These are phyloP conservation scores for Xylariaceae sp. DNA, from an alignment of 2,329 filamentous ascomycete species.

Conservation along the genomic window DNA sequence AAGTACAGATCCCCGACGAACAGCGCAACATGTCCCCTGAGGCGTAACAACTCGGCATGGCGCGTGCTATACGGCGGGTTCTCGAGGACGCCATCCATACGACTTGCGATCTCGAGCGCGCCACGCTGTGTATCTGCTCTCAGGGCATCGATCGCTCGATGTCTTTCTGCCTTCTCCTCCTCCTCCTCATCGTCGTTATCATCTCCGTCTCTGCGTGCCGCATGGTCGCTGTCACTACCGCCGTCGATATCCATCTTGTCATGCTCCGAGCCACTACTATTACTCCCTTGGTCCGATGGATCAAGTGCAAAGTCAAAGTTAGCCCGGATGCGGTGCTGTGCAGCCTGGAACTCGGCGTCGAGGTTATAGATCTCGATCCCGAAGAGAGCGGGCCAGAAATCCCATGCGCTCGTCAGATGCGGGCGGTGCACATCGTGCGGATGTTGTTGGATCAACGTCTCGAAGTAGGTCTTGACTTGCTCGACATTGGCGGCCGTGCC, in stretches of 20 bases:
- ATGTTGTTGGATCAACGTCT: conserved; percentile 72
- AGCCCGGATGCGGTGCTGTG: conserved; percentile 35
- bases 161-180: conserved; percentile 17
- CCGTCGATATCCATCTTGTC: conserved; percentile 18
- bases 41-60: conserved; percentile 60
- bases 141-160: conserved; percentile 37
- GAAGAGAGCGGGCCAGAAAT: conserved; percentile 80
- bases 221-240: conserved; percentile 18
- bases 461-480: conserved; percentile 61
- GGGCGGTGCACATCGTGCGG: conserved; percentile 63
- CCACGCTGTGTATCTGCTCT: conserved; percentile 50
- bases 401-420: conserved; percentile 58
- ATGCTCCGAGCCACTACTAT: conserved; percentile 1
- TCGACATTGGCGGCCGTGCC: conserved; percentile 43
- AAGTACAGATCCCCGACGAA: conserved; percentile 69
- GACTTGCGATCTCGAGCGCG: conserved; percentile 59
- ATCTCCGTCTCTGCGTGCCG: no score
- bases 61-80: conserved; percentile 69
- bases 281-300: neutral
- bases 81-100: conserved; percentile 68
- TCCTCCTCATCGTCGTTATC: conserved; percentile 16
- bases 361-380: conserved; percentile 76
- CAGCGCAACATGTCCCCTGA: conserved; percentile 70
- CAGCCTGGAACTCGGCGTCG: conserved; percentile 54
- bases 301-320: conserved; percentile 1